Evolutionary conservation across 768 basidiomycete genomes (phyloP).

Genomic region (Trametes punicea): DNA sequence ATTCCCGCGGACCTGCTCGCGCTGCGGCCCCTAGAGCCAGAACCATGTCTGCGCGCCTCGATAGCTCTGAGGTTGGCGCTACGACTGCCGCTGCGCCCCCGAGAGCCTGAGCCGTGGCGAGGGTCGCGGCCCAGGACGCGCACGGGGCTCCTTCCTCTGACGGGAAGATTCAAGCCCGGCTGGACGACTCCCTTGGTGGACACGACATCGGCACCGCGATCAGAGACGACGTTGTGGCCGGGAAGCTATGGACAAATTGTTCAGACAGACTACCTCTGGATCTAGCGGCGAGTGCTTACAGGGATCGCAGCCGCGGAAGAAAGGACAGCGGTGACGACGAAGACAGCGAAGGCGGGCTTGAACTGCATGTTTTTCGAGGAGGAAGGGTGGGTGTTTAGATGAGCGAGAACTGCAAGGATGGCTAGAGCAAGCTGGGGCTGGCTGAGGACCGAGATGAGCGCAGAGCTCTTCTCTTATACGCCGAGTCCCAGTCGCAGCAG

Average conservation of each 20-base stretch:
- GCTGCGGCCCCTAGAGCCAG: slow-evolving; percentile 3
- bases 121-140: slow-evolving; percentile 9
- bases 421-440: background rate
- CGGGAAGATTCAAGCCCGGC: background rate
- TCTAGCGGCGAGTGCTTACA: slow-evolving; percentile 18
- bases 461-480: background rate
- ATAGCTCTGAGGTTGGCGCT: background rate
- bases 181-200: background rate
- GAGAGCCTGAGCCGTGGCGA: slow-evolving; percentile 12
- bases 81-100: background rate
- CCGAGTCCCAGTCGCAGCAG: background rate
- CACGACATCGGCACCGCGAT: background rate
- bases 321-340: slow-evolving; percentile 34
- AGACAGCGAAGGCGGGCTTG: slow-evolving; percentile 35
- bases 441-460: background rate
- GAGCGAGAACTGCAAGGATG: background rate
- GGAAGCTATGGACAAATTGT: background rate
- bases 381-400: background rate
- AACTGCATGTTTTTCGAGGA: slow-evolving; percentile 30
- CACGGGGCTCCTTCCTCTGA: slow-evolving; percentile 1
- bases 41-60: slow-evolving; percentile 12
- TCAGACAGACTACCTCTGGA: too few relatives aligned
- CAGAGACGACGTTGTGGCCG: background rate
- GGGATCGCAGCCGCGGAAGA: slow-evolving; percentile 30
- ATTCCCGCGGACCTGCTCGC: background rate